Base-by-base conservation (phyloP, 306 rosid species). In the Gastrolobium bilobum region DNA sequence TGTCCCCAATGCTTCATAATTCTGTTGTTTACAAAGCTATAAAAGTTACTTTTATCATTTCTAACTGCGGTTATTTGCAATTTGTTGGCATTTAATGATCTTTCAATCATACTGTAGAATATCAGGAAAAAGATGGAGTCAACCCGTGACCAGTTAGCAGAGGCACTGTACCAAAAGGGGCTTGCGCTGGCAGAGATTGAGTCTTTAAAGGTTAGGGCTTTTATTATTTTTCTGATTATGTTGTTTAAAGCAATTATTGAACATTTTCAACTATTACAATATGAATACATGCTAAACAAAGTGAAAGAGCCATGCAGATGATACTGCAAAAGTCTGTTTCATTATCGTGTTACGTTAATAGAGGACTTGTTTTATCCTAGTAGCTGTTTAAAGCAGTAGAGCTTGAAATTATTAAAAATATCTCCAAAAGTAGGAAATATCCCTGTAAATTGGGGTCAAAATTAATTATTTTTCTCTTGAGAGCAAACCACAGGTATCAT, bases 131-230 rank as follows among this genome's bases (percentile, higher is more conserved):
- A 88, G 88, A 88, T 95, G 93, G 97, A 95, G 86, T 70, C 77
- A 43, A 82, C 91, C 34, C 97, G 97, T 15, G 97, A 95, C 81
- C 97, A 92, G 65, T 86, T 95, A 80, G 91, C 91, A 10, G 97
- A 91, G 86, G 98, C 97, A 47, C 83, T 95, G 47, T 95, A 91
- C 79, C 97, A 92, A 81, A 95, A 90, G 86, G 99, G 99, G 62
- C 88, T 95, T 57, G 99, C 91, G 3, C 79, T 95, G 67, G 93
- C 90, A 13, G 96, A 87, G 64, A 85, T 87, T 7, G 92, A 92
- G 81, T 84, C 96, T 78, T 70, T 90, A 63, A 79, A 87, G 98
- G 99, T 95, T 76, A 51, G 90, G 66, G 44, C 56, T 52, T 85
- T 75, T 43, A 50, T 62, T 77, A 7, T 43, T 72, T 79, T 78